Evolutionary conservation across 1,284 basidiomycete genomes (phyloP), one percentile per base, ranked within the genome.

Genomic region (Melampsora occidentalis): DNA sequence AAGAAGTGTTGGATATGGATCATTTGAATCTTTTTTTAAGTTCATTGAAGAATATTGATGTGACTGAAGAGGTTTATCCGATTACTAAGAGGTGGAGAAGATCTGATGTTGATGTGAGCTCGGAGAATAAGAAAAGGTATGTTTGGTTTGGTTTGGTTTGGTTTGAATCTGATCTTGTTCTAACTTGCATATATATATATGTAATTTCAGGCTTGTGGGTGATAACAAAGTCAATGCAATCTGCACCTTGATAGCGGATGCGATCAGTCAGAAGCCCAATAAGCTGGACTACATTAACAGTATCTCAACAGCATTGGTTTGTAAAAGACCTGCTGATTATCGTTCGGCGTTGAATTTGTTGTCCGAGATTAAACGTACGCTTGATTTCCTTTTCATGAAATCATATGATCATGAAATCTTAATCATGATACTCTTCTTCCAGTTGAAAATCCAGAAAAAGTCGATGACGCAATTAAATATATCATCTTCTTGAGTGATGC

Each of bases 401-500:
- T 46, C 31, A 10, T 39, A 7, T 18, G 16, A 4, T 5, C 5
- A 25, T 25, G 16, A 59, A 12, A 10, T 59, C 22, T 25, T 3
- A 59, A 22, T 9, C 12, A 22, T 12, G 57, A 28, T 59, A 22
- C 57, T 10, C 25, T n/a, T n/a, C 57, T 28, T 35, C 59, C 80
- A 94, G 92, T 89, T 33, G 86, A 85, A 10, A 87, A 92, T 79
- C 88, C 90, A 0, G 86, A 89, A 51, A 84, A 93, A 0, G 92
- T 97, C 5, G 94, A 98, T 81, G 94, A 97, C 76, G 96, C 96
- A 2, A 91, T 98, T 81, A 97, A 96, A 83, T 99, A 99, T 81
- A 91, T 99, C 83, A 97, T 99, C 83, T 99, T 98, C 86, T 87
- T 99, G 42, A 93, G 94, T 20, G 94, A 98, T 81, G 93, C 94